Conservation (phyloP, 2,329 filamentous ascomycete species). For the Aspergillus alliaceus region DNA sequence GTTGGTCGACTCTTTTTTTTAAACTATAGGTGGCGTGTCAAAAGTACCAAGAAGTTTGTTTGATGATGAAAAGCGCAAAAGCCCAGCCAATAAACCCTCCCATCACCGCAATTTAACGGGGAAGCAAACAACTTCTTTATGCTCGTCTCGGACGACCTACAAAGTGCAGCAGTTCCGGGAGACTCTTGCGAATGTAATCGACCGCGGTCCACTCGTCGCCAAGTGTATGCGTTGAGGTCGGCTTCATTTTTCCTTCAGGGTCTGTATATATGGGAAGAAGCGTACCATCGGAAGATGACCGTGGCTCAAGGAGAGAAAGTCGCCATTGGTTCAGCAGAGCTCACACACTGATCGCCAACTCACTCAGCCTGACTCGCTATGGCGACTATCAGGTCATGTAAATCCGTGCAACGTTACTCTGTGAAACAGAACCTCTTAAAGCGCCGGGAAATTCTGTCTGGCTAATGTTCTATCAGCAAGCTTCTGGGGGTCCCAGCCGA, state of each 20-base stretch:
- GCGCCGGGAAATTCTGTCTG: conserved; percentile 26
- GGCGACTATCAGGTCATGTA: conserved; percentile 30
- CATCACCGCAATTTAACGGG: conserved; percentile 10
- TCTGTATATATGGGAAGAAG: neutral
- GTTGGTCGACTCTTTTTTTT: neutral
- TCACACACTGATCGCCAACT: conserved; percentile 5
- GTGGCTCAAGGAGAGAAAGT: conserved; percentile 5
- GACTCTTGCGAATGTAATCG: conserved; percentile 32
- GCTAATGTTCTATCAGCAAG: conserved; percentile 18
- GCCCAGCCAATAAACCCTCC: conserved; percentile 26
- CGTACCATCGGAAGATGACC: conserved; percentile 6
- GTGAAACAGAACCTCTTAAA: conserved; percentile 37
- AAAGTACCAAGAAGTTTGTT: conserved; percentile 26
- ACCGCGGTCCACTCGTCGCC: conserved; percentile 24
- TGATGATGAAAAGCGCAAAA: conserved; percentile 22
- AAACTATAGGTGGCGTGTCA: conserved; percentile 5
- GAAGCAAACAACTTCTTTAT: conserved; percentile 32
- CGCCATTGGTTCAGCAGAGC: conserved; percentile 20
- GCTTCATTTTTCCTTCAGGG: conserved; percentile 2
- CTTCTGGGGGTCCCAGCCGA: conserved; percentile 16
- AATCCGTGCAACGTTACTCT: conserved; percentile 39
- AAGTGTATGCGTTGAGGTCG: neutral
- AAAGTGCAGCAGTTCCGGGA: conserved; percentile 21
- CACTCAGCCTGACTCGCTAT: conserved; percentile 22
- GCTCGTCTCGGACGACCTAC: conserved; percentile 17